Evolutionary conservation across 805 yeast species (phyloP).

Genomic region (Metschnikowia koreensis): DNA sequence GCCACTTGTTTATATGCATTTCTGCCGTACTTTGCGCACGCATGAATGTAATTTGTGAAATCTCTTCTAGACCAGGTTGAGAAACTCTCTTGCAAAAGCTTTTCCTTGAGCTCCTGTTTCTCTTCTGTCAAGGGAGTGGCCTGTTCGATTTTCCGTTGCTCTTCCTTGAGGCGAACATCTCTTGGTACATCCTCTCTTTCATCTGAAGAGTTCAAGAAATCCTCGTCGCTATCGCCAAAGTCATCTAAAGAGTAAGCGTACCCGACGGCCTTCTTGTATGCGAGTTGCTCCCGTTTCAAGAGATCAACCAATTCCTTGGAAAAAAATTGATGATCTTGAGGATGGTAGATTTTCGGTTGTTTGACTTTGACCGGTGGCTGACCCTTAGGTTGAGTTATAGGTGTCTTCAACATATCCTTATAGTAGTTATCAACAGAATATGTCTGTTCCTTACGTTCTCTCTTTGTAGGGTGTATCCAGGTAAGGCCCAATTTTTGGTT

Average conservation of each 20-base stretch:
- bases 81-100: conserved; percentile 56
- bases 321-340: conserved; percentile 75
- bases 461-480: conserved; percentile 74
- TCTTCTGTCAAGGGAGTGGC: conserved; percentile 63
- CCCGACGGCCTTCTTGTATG: conserved; percentile 57
- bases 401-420: conserved; percentile 57
- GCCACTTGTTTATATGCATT: conserved; percentile 49
- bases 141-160: conserved; percentile 52
- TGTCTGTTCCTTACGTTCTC: conserved; percentile 76
- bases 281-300: conserved; percentile 63
- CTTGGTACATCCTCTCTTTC: conserved; percentile 42
- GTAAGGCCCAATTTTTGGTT: conserved; percentile 37
- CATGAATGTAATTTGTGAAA: conserved; percentile 67
- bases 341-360: conserved; percentile 47
- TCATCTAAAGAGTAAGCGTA: conserved; percentile 60
- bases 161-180: conserved; percentile 42
- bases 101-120: conserved; percentile 53
- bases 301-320: conserved; percentile 52
- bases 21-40: conserved; percentile 66
- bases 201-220: conserved; percentile 36
- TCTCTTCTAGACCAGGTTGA: conserved; percentile 73
- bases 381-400: conserved; percentile 14
- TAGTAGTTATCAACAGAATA: conserved; percentile 76
- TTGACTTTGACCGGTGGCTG: conserved; percentile 12
- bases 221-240: conserved; percentile 56